phyloP scores from a whole-genome alignment of 495 filamentous ascomycete species.

The Annulohypoxylon moriforme region DNA sequence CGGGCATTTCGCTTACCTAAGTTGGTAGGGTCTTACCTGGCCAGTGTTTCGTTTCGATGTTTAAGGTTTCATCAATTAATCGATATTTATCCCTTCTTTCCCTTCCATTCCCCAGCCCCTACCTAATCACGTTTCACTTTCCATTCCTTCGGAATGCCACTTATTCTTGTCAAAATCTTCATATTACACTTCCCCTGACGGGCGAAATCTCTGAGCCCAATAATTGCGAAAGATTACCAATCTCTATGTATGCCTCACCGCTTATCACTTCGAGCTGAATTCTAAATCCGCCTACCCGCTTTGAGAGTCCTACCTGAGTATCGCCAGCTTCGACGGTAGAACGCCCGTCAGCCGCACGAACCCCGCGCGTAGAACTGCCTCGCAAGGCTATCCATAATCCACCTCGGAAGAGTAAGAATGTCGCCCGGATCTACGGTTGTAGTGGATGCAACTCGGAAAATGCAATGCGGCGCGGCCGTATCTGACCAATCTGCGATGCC shows the following conservation, averaged over 20 bases:
- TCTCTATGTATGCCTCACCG: not conserved
- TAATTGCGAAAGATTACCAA: not conserved
- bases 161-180: not conserved
- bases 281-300: constrained; percentile 1
- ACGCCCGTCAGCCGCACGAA: constrained; percentile 15
- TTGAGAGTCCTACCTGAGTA: not conserved
- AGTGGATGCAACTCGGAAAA: not conserved
- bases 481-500: constrained; percentile 15
- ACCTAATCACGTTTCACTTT: not conserved
- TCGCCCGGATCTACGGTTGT: not conserved
- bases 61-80: not conserved
- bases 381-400: constrained; percentile 11
- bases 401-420: not conserved
- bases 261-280: not conserved
- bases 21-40: too few species aligned
- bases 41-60: not conserved
- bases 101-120: not conserved
- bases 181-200: not conserved
- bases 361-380: constrained; percentile 10
- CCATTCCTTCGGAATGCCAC: not conserved
- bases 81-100: not conserved
- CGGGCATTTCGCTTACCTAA: not conserved
- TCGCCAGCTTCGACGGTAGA: not conserved
- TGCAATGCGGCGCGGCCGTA: constrained; percentile 25
- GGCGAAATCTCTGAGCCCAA: not conserved